Conservation (phyloP, 345 rosid species). For the Isatis tinctoria region DNA sequence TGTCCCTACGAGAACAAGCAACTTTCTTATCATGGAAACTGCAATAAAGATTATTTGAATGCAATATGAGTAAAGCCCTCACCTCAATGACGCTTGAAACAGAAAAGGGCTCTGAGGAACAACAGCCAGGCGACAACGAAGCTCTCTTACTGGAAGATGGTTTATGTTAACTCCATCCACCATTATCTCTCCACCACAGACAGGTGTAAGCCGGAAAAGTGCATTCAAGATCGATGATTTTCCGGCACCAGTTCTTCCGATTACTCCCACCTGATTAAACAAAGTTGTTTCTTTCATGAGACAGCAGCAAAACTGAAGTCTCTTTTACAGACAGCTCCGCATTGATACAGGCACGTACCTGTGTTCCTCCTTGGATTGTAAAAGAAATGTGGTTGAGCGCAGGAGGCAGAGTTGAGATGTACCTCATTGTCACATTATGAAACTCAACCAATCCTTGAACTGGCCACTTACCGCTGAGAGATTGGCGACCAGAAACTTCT, state of each 20-base stretch:
- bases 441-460: conserved; percentile 62
- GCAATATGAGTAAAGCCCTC: not conserved
- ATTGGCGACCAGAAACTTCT: conserved; percentile 45
- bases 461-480: conserved; percentile 63
- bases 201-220: conserved; percentile 69
- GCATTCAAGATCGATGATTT: conserved; percentile 88
- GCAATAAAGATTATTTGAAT: not conserved
- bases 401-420: conserved; percentile 63
- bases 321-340: not conserved
- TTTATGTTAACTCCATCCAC: conserved; percentile 70
- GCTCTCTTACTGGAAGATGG: conserved; percentile 68
- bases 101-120: conserved; percentile 93
- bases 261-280: conserved; percentile 65
- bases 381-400: conserved; percentile 60
- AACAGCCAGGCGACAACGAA: conserved; percentile 66
- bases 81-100: conserved; percentile 88
- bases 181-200: conserved; percentile 56
- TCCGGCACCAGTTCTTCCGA: conserved; percentile 97
- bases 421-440: conserved; percentile 77
- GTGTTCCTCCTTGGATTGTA: conserved; percentile 60
- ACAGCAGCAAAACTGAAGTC: not conserved
- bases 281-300: not conserved
- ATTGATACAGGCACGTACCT: conserved; percentile 37
- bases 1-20: conserved; percentile 46
- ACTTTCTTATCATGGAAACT: not conserved